These are phyloP conservation scores for Talaromyces sp. DNA, from an alignment of 2,329 filamentous ascomycete genomes.

Conservation along the genomic window DNA sequence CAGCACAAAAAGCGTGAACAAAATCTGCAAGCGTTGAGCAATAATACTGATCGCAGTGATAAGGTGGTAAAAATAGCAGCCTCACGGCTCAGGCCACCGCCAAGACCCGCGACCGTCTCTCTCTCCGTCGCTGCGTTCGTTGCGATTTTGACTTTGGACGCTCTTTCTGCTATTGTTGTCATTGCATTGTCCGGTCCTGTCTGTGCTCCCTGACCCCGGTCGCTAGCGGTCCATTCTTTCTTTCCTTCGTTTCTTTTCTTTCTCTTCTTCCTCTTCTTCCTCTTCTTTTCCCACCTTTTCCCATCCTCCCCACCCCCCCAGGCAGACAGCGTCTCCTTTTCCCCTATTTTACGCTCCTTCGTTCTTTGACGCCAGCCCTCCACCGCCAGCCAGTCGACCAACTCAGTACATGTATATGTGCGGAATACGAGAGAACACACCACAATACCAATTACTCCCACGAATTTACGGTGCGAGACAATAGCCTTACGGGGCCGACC, in stretches of 20 bases:
- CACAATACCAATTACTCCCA: too few relatives aligned
- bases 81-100: conserved; percentile 5
- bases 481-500: not conserved
- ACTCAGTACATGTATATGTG: not conserved
- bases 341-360: conserved; percentile 14
- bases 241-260: conserved; percentile 7
- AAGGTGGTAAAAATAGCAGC: not conserved
- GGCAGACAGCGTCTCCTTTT: conserved; percentile 15
- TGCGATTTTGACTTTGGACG: not conserved
- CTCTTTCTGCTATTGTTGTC: not conserved
- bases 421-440: too few relatives aligned
- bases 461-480: not conserved
- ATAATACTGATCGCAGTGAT: too few relatives aligned
- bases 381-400: not conserved
- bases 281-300: conserved; percentile 4
- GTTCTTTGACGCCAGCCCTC: conserved; percentile 6
- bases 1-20: too few relatives aligned
- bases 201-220: not conserved
- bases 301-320: conserved; percentile 7
- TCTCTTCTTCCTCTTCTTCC: not conserved
- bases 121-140: not conserved
- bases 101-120: not conserved
- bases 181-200: not conserved
- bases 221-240: conserved; percentile 9
- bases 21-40: too few relatives aligned